These are phyloP conservation scores for Microstegium vimineum DNA, from an alignment of 176 grass and related monocot genomes.

Conservation along the genomic window DNA sequence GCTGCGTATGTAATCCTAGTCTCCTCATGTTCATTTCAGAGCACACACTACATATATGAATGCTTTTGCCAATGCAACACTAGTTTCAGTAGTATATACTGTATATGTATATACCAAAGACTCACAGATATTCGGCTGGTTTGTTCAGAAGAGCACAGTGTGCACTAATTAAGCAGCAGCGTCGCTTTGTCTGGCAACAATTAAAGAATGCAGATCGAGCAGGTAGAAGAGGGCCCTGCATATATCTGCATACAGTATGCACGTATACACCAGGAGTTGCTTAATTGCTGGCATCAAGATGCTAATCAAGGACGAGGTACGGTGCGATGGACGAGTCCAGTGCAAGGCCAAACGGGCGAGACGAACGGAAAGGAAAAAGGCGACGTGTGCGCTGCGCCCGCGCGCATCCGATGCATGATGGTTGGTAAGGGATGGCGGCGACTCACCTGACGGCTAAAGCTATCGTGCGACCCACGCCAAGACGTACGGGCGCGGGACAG, in stretches of 20 bases:
- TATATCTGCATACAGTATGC: background rate
- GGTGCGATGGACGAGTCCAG: too few species aligned
- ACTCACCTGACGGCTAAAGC: constrained; percentile 38
- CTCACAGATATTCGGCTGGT: background rate
- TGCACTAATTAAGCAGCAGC: background rate
- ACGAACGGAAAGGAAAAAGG: background rate
- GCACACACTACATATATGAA: background rate
- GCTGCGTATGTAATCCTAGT: too few species aligned
- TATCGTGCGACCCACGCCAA: constrained; percentile 39
- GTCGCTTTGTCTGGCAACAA: background rate
- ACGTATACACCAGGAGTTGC: background rate
- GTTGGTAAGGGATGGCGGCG: constrained; percentile 39
- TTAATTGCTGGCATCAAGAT: constrained; percentile 21
- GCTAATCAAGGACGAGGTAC: background rate
- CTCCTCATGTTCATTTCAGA: background rate
- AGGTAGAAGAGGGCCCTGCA: background rate
- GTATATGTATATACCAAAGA: too few species aligned
- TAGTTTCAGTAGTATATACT: too few species aligned
- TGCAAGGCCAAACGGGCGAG: background rate
- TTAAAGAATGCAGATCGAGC: background rate
- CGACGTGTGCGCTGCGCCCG: background rate
- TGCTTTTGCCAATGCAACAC: background rate
- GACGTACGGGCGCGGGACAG: background rate
- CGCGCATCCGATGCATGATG: constrained; percentile 30
- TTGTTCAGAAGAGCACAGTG: background rate